Conservation (phyloP, 139 green algal species). For the Chlamydomonas sp. region DNA sequence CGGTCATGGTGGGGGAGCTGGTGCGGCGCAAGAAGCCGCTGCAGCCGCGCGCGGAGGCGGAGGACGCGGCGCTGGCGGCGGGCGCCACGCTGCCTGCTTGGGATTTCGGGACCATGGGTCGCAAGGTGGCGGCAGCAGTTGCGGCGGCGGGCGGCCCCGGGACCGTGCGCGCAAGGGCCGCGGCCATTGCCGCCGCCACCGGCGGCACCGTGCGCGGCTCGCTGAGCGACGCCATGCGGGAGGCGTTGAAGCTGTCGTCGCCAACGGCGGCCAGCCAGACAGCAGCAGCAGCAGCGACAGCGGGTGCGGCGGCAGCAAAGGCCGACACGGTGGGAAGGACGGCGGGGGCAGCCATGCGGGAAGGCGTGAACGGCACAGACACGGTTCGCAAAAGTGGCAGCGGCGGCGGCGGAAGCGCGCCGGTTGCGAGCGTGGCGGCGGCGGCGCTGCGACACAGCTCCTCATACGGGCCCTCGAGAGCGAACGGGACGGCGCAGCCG, state of each 20-base stretch:
- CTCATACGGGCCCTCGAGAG: too few species aligned
- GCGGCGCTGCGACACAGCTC: too few species aligned
- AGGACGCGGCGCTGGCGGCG: neutral
- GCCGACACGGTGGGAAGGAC: neutral
- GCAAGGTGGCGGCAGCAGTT: neutral
- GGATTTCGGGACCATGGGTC: constrained; percentile 59
- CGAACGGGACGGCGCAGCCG: too few species aligned
- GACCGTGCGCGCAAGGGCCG: neutral
- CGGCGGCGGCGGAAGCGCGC: neutral
- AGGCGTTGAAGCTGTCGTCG: constrained; percentile 6
- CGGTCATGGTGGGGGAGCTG: constrained; percentile 35
- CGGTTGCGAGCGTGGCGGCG: neutral
- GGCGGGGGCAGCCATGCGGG: constrained; percentile 32
- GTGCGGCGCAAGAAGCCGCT: constrained; percentile 34
- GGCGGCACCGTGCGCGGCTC: constrained; percentile 3
- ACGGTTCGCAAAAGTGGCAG: neutral
- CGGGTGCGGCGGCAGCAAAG: neutral
- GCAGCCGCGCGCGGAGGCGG: constrained; percentile 10
- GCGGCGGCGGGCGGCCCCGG: neutral
- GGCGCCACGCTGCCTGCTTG: constrained; percentile 52
- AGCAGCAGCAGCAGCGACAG: neutral
- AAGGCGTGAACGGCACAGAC: neutral
- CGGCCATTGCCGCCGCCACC: neutral
- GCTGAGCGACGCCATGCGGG: neutral
- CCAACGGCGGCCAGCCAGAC: neutral